Percentiles rank a stretch among this genome's conserved stretches.
These are phyloP conservation scores for Vicia sativa DNA, from an alignment of 306 rosid genomes.

Conservation along the genomic window DNA sequence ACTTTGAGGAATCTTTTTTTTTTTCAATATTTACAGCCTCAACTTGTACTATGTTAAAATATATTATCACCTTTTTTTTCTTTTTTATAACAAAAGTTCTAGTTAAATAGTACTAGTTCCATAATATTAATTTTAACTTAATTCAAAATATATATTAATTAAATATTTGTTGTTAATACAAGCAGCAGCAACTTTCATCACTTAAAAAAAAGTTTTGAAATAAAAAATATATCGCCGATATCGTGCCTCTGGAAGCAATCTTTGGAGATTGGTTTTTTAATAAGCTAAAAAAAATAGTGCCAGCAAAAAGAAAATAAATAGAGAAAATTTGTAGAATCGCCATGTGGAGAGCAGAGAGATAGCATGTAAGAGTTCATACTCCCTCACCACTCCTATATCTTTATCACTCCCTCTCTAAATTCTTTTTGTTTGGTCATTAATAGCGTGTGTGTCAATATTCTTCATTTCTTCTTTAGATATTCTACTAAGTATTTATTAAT, in stretches of 20 bases:
- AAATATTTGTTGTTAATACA: too few relatives aligned
- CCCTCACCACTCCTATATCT: neutral
- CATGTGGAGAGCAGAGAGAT: conserved; percentile 43
- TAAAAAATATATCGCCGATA: conserved; percentile 38
- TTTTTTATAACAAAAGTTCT: neutral
- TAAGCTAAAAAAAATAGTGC: neutral
- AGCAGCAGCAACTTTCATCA: too few relatives aligned
- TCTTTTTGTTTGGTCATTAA: conserved; percentile 28
- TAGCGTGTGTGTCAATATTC: conserved; percentile 1
- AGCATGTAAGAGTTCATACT: conserved; percentile 5
- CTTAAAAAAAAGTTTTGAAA: too few relatives aligned
- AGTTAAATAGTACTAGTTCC: too few relatives aligned
- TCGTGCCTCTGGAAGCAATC: conserved; percentile 39
- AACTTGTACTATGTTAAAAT: conserved; percentile 41
- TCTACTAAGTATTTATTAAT: conserved; percentile 1
- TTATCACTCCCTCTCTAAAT: neutral
- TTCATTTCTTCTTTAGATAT: conserved; percentile 12
- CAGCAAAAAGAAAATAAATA: neutral
- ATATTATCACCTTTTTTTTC: conserved; percentile 8
- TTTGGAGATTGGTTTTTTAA: neutral
- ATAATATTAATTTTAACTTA: too few relatives aligned
- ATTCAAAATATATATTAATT: too few relatives aligned
- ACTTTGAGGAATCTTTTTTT: conserved; percentile 42
- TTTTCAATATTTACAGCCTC: conserved; percentile 40
- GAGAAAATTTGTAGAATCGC: conserved; percentile 27